Percentiles rank a stretch among this genome's conserved stretches.
phyloP scores from a whole-genome alignment of 768 basidiomycete species.

The Agrocybe pediades region DNA sequence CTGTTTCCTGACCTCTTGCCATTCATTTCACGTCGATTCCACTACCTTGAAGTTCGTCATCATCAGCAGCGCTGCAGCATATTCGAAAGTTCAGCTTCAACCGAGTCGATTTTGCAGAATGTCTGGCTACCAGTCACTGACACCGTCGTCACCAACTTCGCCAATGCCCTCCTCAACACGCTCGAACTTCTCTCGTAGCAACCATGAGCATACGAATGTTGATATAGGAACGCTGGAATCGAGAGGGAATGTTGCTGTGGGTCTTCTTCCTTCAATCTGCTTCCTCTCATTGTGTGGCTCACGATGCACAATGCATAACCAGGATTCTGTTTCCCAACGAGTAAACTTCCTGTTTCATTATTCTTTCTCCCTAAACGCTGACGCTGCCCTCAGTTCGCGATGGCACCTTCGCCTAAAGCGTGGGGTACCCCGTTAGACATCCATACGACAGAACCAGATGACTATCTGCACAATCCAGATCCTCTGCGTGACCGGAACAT shows the following conservation, averaged over 20 bases:
- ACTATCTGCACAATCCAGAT: conserved; percentile 58
- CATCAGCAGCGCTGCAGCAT: too few species aligned
- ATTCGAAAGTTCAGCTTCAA: too few species aligned
- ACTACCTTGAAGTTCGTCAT: too few species aligned
- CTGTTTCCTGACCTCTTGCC: too few species aligned
- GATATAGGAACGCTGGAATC: too few species aligned
- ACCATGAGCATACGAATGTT: neutral
- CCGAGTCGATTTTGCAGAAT: too few species aligned
- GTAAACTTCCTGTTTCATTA: neutral
- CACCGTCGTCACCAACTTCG: neutral
- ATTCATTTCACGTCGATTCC: too few species aligned
- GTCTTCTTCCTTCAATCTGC: neutral
- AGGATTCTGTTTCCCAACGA: neutral
- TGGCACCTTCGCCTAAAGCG: conserved; percentile 42
- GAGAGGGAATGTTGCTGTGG: too few species aligned
- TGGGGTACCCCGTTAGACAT: conserved; percentile 39
- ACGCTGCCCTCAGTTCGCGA: conserved; percentile 21
- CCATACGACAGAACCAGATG: conserved; percentile 47
- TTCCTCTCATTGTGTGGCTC: neutral
- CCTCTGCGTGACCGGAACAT: conserved; percentile 48
- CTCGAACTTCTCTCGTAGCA: neutral
- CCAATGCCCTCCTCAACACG: neutral
- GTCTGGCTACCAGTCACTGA: neutral
- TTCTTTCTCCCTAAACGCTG: neutral
- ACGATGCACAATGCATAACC: neutral